phyloP scores from a whole-genome alignment of 2,329 filamentous ascomycete genomes.

The Colletotrichum paranaense region DNA sequence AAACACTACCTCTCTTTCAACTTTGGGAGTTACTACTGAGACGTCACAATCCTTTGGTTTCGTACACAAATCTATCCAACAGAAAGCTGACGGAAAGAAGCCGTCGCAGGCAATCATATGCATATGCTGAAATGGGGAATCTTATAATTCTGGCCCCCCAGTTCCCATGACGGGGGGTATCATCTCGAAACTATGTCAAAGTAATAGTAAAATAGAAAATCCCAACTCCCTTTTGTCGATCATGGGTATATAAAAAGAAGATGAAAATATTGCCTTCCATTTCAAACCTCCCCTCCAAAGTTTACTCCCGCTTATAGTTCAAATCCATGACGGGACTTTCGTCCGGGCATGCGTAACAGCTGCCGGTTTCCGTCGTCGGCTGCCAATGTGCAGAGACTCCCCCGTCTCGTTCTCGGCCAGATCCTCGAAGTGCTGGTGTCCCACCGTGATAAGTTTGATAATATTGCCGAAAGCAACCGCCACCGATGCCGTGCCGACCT shows the following conservation, averaged over 20 bases:
- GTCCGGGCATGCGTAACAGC: slow-evolving; percentile 26
- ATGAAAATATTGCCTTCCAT: background rate
- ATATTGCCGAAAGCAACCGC: slow-evolving; percentile 79
- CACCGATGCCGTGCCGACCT: slow-evolving; percentile 72
- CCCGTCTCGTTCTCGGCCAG: slow-evolving; percentile 44
- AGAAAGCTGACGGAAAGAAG: background rate
- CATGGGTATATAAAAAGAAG: slow-evolving; percentile 29
- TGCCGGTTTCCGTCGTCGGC: slow-evolving; percentile 51
- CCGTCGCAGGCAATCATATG: background rate
- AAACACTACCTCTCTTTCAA: background rate
- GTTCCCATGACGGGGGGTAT: background rate
- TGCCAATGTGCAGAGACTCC: slow-evolving; percentile 47
- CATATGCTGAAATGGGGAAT: background rate
- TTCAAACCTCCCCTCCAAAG: background rate
- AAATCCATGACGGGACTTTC: slow-evolving; percentile 29
- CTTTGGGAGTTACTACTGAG: background rate
- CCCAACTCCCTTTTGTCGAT: slow-evolving; percentile 30
- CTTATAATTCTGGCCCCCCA: background rate
- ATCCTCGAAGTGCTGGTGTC: slow-evolving; percentile 71
- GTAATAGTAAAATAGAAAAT: background rate
- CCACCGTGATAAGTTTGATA: slow-evolving; percentile 77
- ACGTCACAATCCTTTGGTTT: background rate
- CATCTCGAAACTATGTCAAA: background rate
- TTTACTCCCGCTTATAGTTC: slow-evolving; percentile 1
- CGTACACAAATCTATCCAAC: background rate